Base-by-base conservation (phyloP, 2,329 filamentous ascomycete genomes). In the Fusarium pseudoanthophilum region DNA sequence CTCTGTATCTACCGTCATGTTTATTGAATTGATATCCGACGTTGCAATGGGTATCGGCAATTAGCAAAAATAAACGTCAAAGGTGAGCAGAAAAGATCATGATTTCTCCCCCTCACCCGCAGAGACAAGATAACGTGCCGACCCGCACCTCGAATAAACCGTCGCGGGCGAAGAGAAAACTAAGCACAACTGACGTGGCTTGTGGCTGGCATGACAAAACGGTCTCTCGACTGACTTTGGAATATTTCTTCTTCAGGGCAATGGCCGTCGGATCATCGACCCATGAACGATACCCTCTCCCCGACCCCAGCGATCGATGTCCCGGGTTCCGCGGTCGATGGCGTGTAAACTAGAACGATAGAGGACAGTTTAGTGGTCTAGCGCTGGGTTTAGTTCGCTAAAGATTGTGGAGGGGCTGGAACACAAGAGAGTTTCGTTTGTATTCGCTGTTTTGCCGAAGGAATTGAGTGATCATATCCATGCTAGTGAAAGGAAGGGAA, bases 71-170 rank as follows among this genome's bases (percentile, higher is more conserved):
- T 32, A 32, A 5, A 26, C 46, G 10, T 24, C 6, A 11, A 64
- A 21, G 26, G 32, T 16, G n/a, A 43, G 28, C 36, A 53, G 20
- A 49, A 48, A 36, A 60, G 20, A 32, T 21, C n/a, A 49, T 39
- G 49, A 66, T 57, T 51, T 18, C 26, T 28, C 37, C 59, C 46
- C 59, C 16, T 43, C 57, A 40, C n/a, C 48, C 14, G 30, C 36
- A 37, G 36, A 37, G 36, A 37, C 36, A 37, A 37, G 36, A 18
- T 37, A 20, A 20, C 43, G 48, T 56, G 57, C 64, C 34, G 56
- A 59, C 24, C 67, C 37, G 65, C 28, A 28, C 60, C 58, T 60
- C 67, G 55, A 60, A 68, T 59, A 74, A 69, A 73, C 39, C 18
- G 59, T 51, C 14, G 36, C 28, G 28, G 28, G 48, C 2, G 8